Evolutionary conservation across 805 yeast species (phyloP), one percentile per base, ranked within the genome.

Genomic region (Zygosaccharomyces bisporus): DNA sequence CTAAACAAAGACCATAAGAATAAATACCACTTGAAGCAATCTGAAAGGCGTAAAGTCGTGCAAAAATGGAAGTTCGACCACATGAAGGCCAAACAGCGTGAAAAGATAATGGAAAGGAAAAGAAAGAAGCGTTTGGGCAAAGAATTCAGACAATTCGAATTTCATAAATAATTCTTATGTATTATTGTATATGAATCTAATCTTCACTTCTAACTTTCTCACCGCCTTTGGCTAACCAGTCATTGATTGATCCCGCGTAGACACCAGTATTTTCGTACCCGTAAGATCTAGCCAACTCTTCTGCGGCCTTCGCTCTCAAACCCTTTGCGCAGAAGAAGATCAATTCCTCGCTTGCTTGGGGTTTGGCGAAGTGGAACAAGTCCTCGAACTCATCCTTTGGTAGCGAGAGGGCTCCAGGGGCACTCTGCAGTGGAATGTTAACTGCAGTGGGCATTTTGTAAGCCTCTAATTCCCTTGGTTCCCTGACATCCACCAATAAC

Each of bases 321-420:
- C 99, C 99, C 6, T 86, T 96, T 39, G 85, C 78, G 68, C 99
- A 91, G 69, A 90, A 90, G 68, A 91, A 90, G 33, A 91, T 77
- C 60, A 91, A 72, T 53, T 86, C 86, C 60, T 84, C 78, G 40
- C 80, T 81, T 38, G 70, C 65, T 5, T 68, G 55, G 2, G 99
- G 99, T 70, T 91, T 91, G 10, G 72, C 73, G 58, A 89, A 81
- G 10, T 95, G 91, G 69, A 90, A 88, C 37, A 78, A 72, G 29
- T 84, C 86, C 56, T 79, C 75, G 58, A 93, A 91, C 53, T 86
- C 95, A 43, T 86, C 95, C 4, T 76, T 74, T 1, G 81, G 67
- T 39, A 91, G 75, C 39, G 86, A 88, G 48, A 91, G 73, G 0
- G 98, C 98, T 16, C 96, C 95, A 0, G 98, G 98, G 9, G 90